Base-by-base conservation (phyloP, 2,329 filamentous ascomycete species). In the Sporothrix brasiliensis region DNA sequence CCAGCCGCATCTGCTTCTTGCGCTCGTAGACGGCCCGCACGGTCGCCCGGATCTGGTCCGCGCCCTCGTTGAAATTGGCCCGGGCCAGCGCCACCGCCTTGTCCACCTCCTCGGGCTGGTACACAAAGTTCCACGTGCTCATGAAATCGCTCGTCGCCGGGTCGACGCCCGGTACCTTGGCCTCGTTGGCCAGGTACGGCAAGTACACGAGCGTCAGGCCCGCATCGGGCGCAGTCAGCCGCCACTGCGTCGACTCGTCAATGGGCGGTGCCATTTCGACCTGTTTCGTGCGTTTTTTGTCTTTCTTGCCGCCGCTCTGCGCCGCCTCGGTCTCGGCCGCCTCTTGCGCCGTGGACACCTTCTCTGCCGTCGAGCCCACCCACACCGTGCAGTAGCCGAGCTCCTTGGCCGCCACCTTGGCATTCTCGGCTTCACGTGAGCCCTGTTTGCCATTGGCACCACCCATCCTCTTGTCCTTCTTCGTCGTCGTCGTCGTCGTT, bases 91-190 rank as follows among this genome's bases (percentile, higher is more conserved):
- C 85, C 2, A 97, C 91, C 0, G 97, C 93, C 34, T 88, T 87
- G 75, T 98, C 94, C 68, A 99, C 89, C 79, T 99, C 91, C 70
- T 95, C 90, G 0, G 93, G 90, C 1, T 92, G 96, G 79, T 98
- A 99, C 41, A 97, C 89, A 78, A 98, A 98, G 78, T 99, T 99
- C 95, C 95, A 99, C 0, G 95, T 99, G 75, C 89, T 92, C 83
- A 98, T 88, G 80, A 93, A 98, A 72, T 97, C 93, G 68, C 88
- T 91, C 2, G 86, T 87, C 30, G 89, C 89, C 0, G 95, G 95
- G 74, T 97, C 91, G n/a, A 98, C 90, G 56, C 88, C 91, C 0
- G 89, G 86, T 0, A 93, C 90, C 72, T 91, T 90, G 4, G 24
- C 41, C 0, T 90, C 86, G 78, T 99, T 98, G 39, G 91, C 87